Evolutionary conservation across 805 yeast species (phyloP).

Genomic region (Kuraishia hungarica): DNA sequence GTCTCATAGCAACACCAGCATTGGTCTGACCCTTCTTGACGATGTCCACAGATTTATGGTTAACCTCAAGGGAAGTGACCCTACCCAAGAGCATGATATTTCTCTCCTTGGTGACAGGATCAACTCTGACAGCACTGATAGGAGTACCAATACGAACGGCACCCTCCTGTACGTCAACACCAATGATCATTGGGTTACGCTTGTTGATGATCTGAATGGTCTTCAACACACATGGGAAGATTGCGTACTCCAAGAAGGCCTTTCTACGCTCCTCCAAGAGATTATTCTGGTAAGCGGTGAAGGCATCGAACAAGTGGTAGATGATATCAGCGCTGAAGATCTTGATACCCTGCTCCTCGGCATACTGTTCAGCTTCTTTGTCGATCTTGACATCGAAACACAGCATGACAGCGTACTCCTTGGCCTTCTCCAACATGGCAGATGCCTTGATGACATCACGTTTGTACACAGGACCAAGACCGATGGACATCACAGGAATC

Average conservation of each 20-base stretch:
- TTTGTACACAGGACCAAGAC: conserved; percentile 95
- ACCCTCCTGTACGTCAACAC: conserved; percentile 96
- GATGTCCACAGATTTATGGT: conserved; percentile 71
- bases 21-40: conserved; percentile 93
- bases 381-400: conserved; percentile 97
- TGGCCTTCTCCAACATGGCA: conserved; percentile 94
- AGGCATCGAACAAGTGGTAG: conserved; percentile 92
- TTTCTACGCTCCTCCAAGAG: conserved; percentile 84
- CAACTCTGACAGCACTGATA: conserved; percentile 84
- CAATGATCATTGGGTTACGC: conserved; percentile 98
- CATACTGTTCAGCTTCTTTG: conserved; percentile 97
- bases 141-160: conserved; percentile 88
- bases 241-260: conserved; percentile 81
- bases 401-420: conserved; percentile 93
- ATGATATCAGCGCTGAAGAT: conserved; percentile 95
- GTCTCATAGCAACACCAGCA: conserved; percentile 98
- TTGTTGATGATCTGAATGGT: conserved; percentile 95
- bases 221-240: conserved; percentile 91
- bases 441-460: conserved; percentile 97
- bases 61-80: conserved; percentile 90
- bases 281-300: conserved; percentile 85
- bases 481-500: conserved; percentile 98
- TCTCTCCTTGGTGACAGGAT: conserved; percentile 74
- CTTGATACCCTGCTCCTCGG: conserved; percentile 84
- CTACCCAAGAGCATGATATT: conserved; percentile 73